Base-by-base conservation (phyloP, 805 yeast species). In the Monosporozyma yasuniensis region DNA sequence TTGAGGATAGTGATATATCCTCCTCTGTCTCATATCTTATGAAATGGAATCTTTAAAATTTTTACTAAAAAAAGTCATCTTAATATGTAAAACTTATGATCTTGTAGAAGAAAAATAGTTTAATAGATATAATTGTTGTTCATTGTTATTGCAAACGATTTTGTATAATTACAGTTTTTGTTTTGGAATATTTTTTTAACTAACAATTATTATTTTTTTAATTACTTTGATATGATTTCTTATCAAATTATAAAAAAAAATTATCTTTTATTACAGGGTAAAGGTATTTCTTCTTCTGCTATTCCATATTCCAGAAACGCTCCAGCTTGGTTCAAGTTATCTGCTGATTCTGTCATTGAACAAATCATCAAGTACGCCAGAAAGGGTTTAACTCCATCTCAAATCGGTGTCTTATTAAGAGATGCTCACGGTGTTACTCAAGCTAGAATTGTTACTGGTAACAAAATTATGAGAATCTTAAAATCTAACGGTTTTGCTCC, bases 391-490 rank as follows among this genome's bases (percentile, higher is more conserved):
- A 87, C 98, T 65, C 99, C 99, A 70, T 93, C 99, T 69, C 96
- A 89, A 78, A 93, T 93, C 62, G 99, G 99, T 87, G 99, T 93
- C 72, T 78, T 89, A 70, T 87, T 93, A 75, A 89, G 99, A 83
- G 99, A 93, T 80, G 93, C 98, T 68, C 98, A 93, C 82, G 99
- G 99, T 79, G 98, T 93, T 69, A 83, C 96, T 73, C 96, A 90
- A 79, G 77, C 96, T 67, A 88, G 85, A 81, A 83, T 91, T 71
- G 88, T 88, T 78, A 91, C 99, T 67, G 98, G 98, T 83, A 83
- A 90, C 96, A 93, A 93, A 87, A 85, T 93, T 71, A 85, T 93
- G 77, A 90, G 99, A 86, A 90, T 93, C 81, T 84, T 93, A 76
- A 93, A 91, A 79, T 86, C 98, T 60, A 89, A 90, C 83, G 99